Evolutionary conservation across 2,329 filamentous ascomycete species (phyloP).

Genomic region (Pseudogymnoascus sp.): DNA sequence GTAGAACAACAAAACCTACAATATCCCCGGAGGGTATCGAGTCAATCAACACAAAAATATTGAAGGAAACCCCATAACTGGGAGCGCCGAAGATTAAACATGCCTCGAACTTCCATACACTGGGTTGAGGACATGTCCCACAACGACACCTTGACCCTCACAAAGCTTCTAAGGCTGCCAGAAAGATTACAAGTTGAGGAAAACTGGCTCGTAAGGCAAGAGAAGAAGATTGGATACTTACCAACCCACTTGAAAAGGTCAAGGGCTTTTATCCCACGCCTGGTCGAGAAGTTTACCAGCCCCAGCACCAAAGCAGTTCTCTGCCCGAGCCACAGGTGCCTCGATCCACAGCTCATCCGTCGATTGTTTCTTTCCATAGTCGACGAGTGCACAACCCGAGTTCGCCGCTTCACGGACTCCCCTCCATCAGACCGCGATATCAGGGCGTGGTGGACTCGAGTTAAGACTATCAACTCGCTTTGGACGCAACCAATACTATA

Average conservation of each 20-base stretch:
- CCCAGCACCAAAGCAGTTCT: conserved; percentile 28
- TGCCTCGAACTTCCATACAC: background rate
- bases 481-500: conserved; percentile 37
- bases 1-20: background rate
- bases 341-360: conserved; percentile 41
- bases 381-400: conserved; percentile 36
- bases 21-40: background rate
- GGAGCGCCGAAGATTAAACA: background rate
- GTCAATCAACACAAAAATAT: background rate
- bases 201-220: background rate
- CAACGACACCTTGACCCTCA: background rate
- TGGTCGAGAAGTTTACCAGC: conserved; percentile 13
- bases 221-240: conserved; percentile 12
- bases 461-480: conserved; percentile 22
- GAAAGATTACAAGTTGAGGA: background rate
- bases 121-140: conserved; percentile 8
- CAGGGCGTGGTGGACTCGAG: conserved; percentile 15
- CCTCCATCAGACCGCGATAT: background rate
- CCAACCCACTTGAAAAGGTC: conserved; percentile 18
- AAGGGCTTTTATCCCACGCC: conserved; percentile 15
- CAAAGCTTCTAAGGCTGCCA: conserved; percentile 4
- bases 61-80: background rate
- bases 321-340: conserved; percentile 36
- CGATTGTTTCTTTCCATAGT: conserved; percentile 39
- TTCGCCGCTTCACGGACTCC: conserved; percentile 24